Conservation (phyloP, 768 basidiomycete genomes). For the Rubroboletus satanas region DNA sequence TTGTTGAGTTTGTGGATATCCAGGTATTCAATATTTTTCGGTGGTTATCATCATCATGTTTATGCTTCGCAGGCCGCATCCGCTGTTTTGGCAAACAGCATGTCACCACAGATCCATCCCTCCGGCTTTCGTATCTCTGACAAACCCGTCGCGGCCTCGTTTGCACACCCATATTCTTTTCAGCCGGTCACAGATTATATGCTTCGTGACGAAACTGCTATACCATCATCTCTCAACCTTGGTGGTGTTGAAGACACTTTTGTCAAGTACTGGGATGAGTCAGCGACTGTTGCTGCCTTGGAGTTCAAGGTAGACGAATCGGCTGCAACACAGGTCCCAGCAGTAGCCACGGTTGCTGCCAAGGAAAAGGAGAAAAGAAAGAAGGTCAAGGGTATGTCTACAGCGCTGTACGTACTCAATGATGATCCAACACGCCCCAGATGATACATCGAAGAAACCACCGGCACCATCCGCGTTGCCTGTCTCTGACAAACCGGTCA, state of each 20-base stretch:
- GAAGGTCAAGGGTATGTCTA: slow-evolving; percentile 47
- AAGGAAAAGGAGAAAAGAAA: slow-evolving; percentile 61
- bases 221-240: slow-evolving; percentile 60
- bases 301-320: slow-evolving; percentile 76
- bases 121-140: slow-evolving; percentile 92
- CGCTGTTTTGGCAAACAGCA: slow-evolving; percentile 74
- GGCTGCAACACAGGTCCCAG: slow-evolving; percentile 23
- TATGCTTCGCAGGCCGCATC: slow-evolving; percentile 63
- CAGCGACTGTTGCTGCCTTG: slow-evolving; percentile 66
- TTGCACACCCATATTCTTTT: slow-evolving; percentile 89
- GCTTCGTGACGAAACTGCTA: slow-evolving; percentile 71
- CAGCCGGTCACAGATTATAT: slow-evolving; percentile 73
- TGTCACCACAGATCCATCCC: slow-evolving; percentile 85
- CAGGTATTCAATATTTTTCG: slow-evolving; percentile 47
- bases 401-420: not conserved
- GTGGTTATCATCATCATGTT: slow-evolving; percentile 4
- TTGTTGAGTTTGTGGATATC: slow-evolving; percentile 85
- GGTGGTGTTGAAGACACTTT: slow-evolving; percentile 71
- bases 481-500: slow-evolving; percentile 77
- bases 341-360: slow-evolving; percentile 40
- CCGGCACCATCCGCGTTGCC: slow-evolving; percentile 65
- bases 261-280: slow-evolving; percentile 93
- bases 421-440: slow-evolving; percentile 17
- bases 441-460: slow-evolving; percentile 36
- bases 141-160: slow-evolving; percentile 85